These are phyloP conservation scores for Saccharomycopsis microspora DNA, from an alignment of 805 yeast species.

Conservation along the genomic window DNA sequence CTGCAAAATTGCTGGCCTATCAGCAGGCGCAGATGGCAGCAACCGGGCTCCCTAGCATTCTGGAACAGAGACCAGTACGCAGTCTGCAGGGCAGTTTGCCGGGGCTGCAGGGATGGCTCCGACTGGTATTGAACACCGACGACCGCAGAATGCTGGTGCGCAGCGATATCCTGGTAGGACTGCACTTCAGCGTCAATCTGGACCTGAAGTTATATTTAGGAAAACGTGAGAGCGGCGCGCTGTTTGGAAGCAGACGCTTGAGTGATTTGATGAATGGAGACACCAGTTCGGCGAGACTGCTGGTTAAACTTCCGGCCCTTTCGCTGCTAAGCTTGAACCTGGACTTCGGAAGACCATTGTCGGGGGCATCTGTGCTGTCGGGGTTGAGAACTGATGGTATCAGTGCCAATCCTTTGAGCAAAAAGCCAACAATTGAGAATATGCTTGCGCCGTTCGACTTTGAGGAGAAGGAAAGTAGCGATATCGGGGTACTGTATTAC, in stretches of 20 bases:
- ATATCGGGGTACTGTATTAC: constrained; percentile 14
- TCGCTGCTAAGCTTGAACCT: constrained; percentile 10
- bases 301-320: constrained; percentile 1
- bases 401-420: constrained; percentile 2
- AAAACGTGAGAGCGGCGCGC: neutral
- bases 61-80: constrained; percentile 2
- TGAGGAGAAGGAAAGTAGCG: constrained; percentile 6
- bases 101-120: neutral
- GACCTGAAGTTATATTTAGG: constrained; percentile 14
- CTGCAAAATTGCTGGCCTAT: constrained; percentile 13
- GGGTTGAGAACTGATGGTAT: neutral
- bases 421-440: constrained; percentile 13
- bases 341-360: neutral
- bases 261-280: constrained; percentile 7
- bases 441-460: constrained; percentile 3
- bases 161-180: constrained; percentile 9
- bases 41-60: constrained; percentile 12
- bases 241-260: neutral
- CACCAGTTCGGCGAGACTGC: neutral
- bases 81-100: too few relatives aligned
- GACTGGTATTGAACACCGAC: constrained; percentile 9
- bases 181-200: constrained; percentile 9
- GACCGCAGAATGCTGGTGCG: constrained; percentile 12
- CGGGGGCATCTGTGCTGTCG: too few relatives aligned
- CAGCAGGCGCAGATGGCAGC: constrained; percentile 16